Conservation (phyloP, 345 rosid species). For the Salix brachista region DNA sequence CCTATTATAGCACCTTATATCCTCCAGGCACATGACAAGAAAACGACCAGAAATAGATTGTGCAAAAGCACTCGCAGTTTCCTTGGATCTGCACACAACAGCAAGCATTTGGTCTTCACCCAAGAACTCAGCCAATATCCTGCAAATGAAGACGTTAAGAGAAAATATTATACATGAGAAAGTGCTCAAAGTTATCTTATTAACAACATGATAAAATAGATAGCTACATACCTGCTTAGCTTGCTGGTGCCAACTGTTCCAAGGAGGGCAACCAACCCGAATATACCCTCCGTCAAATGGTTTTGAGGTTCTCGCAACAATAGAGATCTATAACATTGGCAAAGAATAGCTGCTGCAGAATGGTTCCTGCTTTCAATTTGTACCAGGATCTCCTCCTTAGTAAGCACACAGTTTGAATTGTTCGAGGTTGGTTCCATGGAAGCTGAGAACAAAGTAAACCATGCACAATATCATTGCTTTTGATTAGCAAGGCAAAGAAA, state of each 20-base stretch:
- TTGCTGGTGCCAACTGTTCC: conserved; percentile 40
- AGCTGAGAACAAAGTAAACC: conserved; percentile 23
- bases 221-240: conserved; percentile 49
- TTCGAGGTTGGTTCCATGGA: conserved; percentile 27
- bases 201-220: neutral
- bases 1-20: conserved; percentile 32
- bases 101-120: conserved; percentile 70
- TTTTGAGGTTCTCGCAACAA: conserved; percentile 7
- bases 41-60: conserved; percentile 41
- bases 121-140: conserved; percentile 54
- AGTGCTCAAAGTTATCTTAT: neutral
- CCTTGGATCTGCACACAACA: conserved; percentile 49
- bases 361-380: conserved; percentile 31
- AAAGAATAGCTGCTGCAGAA: conserved; percentile 47
- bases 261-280: conserved; percentile 56
- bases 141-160: conserved; percentile 5
- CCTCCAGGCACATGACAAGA: conserved; percentile 47
- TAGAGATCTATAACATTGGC: conserved; percentile 18
- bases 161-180: neutral
- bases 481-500: neutral
- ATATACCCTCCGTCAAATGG: conserved; percentile 23
- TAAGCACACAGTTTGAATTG: conserved; percentile 21
- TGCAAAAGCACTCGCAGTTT: conserved; percentile 33
- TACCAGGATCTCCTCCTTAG: conserved; percentile 42
- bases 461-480: neutral